Evolutionary conservation across 805 yeast genomes (phyloP), one percentile per base, ranked within the genome.

Genomic region (Grigorovia yakushimaensis): DNA sequence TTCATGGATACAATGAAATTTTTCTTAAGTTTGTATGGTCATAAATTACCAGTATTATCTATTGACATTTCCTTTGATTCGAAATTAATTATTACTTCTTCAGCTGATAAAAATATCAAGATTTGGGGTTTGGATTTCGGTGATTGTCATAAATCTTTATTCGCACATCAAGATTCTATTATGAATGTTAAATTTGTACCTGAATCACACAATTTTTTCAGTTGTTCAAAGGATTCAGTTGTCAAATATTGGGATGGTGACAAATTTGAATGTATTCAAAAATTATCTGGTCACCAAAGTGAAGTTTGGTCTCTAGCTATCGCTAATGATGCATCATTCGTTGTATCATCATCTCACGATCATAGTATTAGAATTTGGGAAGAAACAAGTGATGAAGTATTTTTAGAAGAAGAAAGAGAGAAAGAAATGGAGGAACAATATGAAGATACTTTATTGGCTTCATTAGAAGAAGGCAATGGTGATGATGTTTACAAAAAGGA

Each of bases 61-160:
- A 78, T 93, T 54, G 98, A 93, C 62, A 88, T 93, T 41, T 86
- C 98, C 1, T 73, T 66, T 55, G 99, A 93, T 65, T 81, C 91
- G 37, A 91, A 93, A 65, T 64, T 93, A 55, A 76, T 93, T 51
- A 80, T 91, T 46, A 87, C 98, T 0, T 86, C 96, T 4, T 88
- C 97, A 1, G 98, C 98, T 0, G 99, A 93, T 68, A 93, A 93
- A 66, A 93, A 93, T 66, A 86, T 93, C 61, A 88, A 94, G 68
- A 84, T 93, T 49, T 93, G 99, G 99, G 99, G 99, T 45, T 71
- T 93, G 49, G 98, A 93, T 65, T 93, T 93, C 67, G 99, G 99
- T 67, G 99, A 93, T 67, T 93, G 98, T 72, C 98, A 93, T 66
- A 84, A 84, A 63, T 91, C 98, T 1, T 79, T 93, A 23, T 93